Evolutionary conservation across 2,329 filamentous ascomycete genomes (phyloP).

Genomic region (Aspergillus niger): DNA sequence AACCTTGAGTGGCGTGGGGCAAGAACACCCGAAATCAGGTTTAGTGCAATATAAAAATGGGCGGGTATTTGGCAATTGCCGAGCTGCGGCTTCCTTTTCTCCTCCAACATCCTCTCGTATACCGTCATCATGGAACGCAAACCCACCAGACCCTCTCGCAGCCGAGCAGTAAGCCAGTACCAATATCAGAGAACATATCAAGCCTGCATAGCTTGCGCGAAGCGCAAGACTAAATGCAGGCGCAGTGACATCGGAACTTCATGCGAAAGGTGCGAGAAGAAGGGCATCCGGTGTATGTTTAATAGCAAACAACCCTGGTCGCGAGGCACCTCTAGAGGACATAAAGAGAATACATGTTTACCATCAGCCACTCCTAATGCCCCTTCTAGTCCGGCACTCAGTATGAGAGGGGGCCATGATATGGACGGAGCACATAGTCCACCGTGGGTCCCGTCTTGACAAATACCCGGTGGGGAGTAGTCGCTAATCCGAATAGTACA

Average conservation of each 20-base stretch:
- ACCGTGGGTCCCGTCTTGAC: neutral
- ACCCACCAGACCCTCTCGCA: slow-evolving; percentile 15
- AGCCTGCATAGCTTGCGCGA: slow-evolving; percentile 50
- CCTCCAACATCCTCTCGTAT: neutral
- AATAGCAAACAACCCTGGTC: slow-evolving; percentile 30
- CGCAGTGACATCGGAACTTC: slow-evolving; percentile 33
- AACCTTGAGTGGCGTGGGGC: neutral
- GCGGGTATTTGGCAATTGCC: neutral
- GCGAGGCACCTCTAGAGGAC: slow-evolving; percentile 2
- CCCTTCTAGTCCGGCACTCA: neutral
- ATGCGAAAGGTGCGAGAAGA: slow-evolving; percentile 46
- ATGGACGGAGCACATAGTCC: neutral
- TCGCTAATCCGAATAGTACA: neutral
- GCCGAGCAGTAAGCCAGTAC: slow-evolving; percentile 21
- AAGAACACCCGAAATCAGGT: neutral
- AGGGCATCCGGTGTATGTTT: slow-evolving; percentile 48
- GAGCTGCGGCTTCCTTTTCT: neutral
- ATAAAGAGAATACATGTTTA: neutral
- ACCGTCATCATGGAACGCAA: neutral
- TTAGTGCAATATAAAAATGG: neutral
- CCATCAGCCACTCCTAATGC: neutral
- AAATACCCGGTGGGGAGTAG: neutral
- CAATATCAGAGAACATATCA: slow-evolving; percentile 52
- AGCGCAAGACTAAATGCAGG: slow-evolving; percentile 50
- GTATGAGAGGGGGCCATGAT: neutral